Percentiles rank a stretch among this genome's conserved stretches.
Evolutionary conservation across 1,284 basidiomycete species (phyloP).

Genomic region (Leccinum insigne): DNA sequence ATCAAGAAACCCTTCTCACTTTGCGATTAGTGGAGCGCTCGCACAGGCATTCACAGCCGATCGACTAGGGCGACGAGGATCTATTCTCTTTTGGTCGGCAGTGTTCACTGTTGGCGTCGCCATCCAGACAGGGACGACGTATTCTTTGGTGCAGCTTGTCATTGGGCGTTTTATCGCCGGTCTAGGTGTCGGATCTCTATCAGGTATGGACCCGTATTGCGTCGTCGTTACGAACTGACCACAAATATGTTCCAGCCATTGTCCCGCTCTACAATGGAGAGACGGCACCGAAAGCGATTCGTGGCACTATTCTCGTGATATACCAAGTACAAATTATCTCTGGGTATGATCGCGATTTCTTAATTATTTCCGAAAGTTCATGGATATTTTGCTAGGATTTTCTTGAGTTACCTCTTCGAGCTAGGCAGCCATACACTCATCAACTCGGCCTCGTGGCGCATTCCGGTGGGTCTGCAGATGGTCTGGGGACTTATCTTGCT

Average conservation of each 20-base stretch:
- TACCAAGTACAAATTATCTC: conserved; percentile 78
- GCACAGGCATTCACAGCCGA: conserved; percentile 79
- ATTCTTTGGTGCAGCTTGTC: conserved; percentile 64
- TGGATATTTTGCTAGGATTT: conserved; percentile 42
- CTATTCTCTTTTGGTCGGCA: conserved; percentile 76
- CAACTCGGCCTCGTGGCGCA: conserved; percentile 68
- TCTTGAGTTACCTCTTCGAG: conserved; percentile 24
- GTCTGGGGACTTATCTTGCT: conserved; percentile 67
- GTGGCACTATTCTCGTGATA: conserved; percentile 71
- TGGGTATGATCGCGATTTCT: conserved; percentile 43
- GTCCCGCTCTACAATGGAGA: conserved; percentile 84
- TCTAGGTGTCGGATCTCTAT: conserved; percentile 77
- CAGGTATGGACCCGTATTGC: conserved; percentile 42
- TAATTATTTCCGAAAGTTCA: not conserved
- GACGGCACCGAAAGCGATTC: conserved; percentile 73
- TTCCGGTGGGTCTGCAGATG: conserved; percentile 69
- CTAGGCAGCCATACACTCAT: conserved; percentile 52
- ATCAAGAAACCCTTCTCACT: conserved; percentile 8
- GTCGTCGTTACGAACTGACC: not conserved
- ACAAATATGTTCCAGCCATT: conserved; percentile 47
- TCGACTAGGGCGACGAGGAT: conserved; percentile 66
- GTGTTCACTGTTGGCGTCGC: conserved; percentile 73
- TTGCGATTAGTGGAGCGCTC: conserved; percentile 56
- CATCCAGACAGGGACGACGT: conserved; percentile 67
- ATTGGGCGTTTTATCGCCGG: conserved; percentile 72